Conservation (phyloP, 371 early-diverging fungal species). For the Dentiscutata heterogama region DNA sequence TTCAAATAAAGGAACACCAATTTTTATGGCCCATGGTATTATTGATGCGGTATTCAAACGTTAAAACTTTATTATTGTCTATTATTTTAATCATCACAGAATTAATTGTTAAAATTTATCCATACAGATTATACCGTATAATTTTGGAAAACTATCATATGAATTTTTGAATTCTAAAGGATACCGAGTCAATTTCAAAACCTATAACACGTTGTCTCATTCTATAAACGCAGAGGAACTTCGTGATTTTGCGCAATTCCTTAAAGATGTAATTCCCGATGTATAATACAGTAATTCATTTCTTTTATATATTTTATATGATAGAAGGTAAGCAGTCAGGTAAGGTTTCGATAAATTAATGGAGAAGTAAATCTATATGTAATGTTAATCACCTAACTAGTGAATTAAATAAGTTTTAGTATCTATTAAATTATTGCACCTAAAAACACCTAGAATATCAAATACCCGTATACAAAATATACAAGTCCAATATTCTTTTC, state of each 20-base stretch:
- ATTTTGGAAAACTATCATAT: conserved; percentile 76
- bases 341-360: too few relatives aligned
- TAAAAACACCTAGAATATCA: neutral
- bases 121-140: conserved; percentile 70
- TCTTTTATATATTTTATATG: neutral
- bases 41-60: conserved; percentile 67
- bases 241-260: conserved; percentile 74
- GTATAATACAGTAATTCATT: neutral
- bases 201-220: conserved; percentile 86
- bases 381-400: neutral
- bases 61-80: neutral
- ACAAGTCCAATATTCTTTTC: too few relatives aligned
- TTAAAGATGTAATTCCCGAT: conserved; percentile 63
- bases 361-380: too few relatives aligned
- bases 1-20: conserved; percentile 81
- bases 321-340: too few relatives aligned
- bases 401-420: neutral
- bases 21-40: conserved; percentile 92
- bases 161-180: conserved; percentile 72
- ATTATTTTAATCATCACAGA: neutral
- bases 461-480: neutral
- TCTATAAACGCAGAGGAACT: conserved; percentile 81
- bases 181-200: conserved; percentile 78
- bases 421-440: neutral
- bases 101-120: neutral